Evolutionary conservation across 2,329 filamentous ascomycete genomes (phyloP).

Genomic region (Pseudophaeomoniella oleicola): DNA sequence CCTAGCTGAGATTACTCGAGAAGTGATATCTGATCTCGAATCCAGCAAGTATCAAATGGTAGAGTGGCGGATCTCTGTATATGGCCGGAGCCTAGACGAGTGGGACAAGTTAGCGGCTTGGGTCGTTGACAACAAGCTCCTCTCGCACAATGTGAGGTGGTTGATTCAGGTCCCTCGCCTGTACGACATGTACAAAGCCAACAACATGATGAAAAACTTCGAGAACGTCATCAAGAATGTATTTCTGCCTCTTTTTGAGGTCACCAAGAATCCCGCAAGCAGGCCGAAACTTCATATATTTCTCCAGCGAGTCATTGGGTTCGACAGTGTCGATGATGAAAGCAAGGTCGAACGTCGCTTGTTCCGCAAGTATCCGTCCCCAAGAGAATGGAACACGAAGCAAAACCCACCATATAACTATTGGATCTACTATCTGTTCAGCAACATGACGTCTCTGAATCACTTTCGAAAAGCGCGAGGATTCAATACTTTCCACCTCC

Average conservation of each 20-base stretch:
- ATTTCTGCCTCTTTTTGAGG: conserved; percentile 88
- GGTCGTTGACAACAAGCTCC: conserved; percentile 96
- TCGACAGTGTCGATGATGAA: conserved; percentile 96
- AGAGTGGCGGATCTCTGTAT: conserved; percentile 97
- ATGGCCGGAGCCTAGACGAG: conserved; percentile 79
- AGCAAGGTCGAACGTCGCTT: conserved; percentile 89
- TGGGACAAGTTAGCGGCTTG: conserved; percentile 97
- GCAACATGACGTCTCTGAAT: conserved; percentile 87
- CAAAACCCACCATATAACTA: conserved; percentile 98
- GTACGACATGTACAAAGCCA: conserved; percentile 90
- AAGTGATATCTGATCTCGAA: conserved; percentile 92
- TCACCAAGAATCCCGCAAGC: conserved; percentile 69
- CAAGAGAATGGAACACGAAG: conserved; percentile 73
- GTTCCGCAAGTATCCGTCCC: conserved; percentile 90
- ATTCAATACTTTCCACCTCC: conserved; percentile 87
- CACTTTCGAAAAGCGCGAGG: conserved; percentile 78
- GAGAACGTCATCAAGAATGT: conserved; percentile 84
- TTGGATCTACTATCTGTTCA: conserved; percentile 95
- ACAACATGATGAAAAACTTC: conserved; percentile 71
- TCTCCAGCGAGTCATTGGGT: conserved; percentile 85
- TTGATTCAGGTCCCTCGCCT: conserved; percentile 87
- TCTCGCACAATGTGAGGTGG: conserved; percentile 96
- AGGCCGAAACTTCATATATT: conserved; percentile 93
- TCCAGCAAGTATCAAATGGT: conserved; percentile 99
- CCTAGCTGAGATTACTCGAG: conserved; percentile 91